Conservation (phyloP, 2,329 filamentous ascomycete genomes). For the Trichoderma hamatum region DNA sequence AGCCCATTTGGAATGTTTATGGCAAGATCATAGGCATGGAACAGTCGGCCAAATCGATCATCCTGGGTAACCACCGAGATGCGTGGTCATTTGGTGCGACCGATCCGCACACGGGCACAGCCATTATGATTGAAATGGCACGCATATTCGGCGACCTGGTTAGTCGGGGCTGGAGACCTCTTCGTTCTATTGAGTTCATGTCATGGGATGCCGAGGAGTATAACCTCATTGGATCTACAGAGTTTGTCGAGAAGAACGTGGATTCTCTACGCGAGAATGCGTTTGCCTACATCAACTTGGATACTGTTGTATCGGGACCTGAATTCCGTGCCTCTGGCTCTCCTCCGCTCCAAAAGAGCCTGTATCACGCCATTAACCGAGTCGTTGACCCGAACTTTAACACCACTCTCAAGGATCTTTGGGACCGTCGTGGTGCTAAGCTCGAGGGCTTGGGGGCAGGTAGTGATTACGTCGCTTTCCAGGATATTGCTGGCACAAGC, state of each 20-base stretch:
- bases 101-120: conserved; percentile 85
- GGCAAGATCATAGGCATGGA: conserved; percentile 84
- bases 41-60: conserved; percentile 77
- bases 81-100: conserved; percentile 87
- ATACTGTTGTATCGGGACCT: conserved; percentile 74
- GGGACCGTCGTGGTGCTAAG: conserved; percentile 65
- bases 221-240: conserved; percentile 90
- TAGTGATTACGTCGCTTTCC: conserved; percentile 88
- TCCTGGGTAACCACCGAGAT: conserved; percentile 92
- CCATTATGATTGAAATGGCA: conserved; percentile 86
- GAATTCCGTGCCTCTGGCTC: conserved; percentile 79
- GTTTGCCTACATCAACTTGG: conserved; percentile 89
- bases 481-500: conserved; percentile 85
- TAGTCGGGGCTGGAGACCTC: conserved; percentile 79
- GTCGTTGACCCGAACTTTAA: conserved; percentile 74
- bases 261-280: conserved; percentile 72
- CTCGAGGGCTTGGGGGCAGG: conserved; percentile 72
- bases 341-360: conserved; percentile 73
- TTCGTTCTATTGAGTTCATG: conserved; percentile 94
- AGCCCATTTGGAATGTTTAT: conserved; percentile 91
- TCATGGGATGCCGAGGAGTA: conserved; percentile 96
- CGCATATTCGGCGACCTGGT: conserved; percentile 81
- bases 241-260: conserved; percentile 86
- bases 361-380: conserved; percentile 73
- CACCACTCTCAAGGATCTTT: conserved; percentile 71